phyloP scores from a whole-genome alignment of 2,329 filamentous ascomycete species.

The Hortaea werneckii region DNA sequence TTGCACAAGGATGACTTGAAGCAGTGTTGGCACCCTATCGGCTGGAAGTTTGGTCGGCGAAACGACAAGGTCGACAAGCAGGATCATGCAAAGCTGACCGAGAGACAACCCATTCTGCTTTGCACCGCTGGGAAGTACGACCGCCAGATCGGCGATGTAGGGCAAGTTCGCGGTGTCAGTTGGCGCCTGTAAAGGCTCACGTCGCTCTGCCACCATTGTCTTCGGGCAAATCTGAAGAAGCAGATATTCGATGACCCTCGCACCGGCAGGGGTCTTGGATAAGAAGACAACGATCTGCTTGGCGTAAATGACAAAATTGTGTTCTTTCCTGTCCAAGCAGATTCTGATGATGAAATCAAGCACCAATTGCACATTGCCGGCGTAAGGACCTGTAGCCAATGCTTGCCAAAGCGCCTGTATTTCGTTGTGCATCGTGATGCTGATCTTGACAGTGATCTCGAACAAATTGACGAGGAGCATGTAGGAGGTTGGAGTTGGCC shows the following conservation, averaged over 20 bases:
- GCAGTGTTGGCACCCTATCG: constrained; percentile 72
- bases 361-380: constrained; percentile 86
- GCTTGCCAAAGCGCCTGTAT: constrained; percentile 97
- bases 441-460: constrained; percentile 90
- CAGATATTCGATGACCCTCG: constrained; percentile 89
- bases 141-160: constrained; percentile 76
- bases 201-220: constrained; percentile 92
- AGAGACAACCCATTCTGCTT: constrained; percentile 79
- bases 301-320: constrained; percentile 95
- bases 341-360: constrained; percentile 93
- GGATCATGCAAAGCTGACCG: constrained; percentile 82
- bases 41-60: constrained; percentile 70
- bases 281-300: constrained; percentile 98
- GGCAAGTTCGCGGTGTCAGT: constrained; percentile 66
- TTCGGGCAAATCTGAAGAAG: constrained; percentile 85
- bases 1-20: constrained; percentile 85
- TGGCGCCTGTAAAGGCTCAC: constrained; percentile 56
- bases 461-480: constrained; percentile 90
- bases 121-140: constrained; percentile 74
- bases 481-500: constrained; percentile 82
- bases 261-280: constrained; percentile 72
- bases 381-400: constrained; percentile 81
- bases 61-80: constrained; percentile 93
- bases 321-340: constrained; percentile 85
- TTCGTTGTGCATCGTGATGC: constrained; percentile 82